Evolutionary conservation across 768 basidiomycete species (phyloP), one percentile per base, ranked within the genome.

Genomic region (Russula sp.): DNA sequence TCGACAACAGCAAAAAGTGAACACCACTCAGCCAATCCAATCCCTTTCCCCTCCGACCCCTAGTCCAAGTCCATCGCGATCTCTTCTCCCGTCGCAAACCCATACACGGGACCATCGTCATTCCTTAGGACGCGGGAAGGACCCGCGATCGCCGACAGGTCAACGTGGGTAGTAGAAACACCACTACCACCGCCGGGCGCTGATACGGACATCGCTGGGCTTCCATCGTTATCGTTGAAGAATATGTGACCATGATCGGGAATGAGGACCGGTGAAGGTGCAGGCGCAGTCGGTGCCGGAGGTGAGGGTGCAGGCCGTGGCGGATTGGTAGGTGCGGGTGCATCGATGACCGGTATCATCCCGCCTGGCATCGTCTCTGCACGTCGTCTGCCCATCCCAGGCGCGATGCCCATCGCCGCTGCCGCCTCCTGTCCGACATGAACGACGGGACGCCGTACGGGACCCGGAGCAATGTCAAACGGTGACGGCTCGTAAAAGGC

Each of bases 321-420:
- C 32, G 42, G 32, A 25, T 25, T 38, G 20, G 22, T n/a, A 9
- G 54, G 58, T 39, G 29, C 49, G 0, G 61, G 58, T 34, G 64
- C 41, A 38, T 67, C 66, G 13, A 67, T 41, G 45, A 67, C 58
- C 14, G 66, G 66, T 10, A 59, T 52, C 66, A 67, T 67, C 22
- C 66, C 66, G 8, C 66, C 64, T 1, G 66, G 66, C 66, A 67
- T 67, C 20, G 66, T 67, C 51, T 67, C 66, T 25, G 66, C 66
- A 32, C 66, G 66, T 7, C 66, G 66, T 50, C 66, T 54, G 14
- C 66, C 66, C 0, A 52, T 60, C 18, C 20, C 57, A 41, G 55
- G 56, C 20, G 38, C 18, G 4, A 29, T 35, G 34, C 45, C 52
- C 46, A 55, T 53, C 14, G 39, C 34, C 3, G 57, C 61, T 8